These are phyloP conservation scores for Avena eriantha DNA, from an alignment of 176 grass and related monocot genomes.

Conservation along the genomic window DNA sequence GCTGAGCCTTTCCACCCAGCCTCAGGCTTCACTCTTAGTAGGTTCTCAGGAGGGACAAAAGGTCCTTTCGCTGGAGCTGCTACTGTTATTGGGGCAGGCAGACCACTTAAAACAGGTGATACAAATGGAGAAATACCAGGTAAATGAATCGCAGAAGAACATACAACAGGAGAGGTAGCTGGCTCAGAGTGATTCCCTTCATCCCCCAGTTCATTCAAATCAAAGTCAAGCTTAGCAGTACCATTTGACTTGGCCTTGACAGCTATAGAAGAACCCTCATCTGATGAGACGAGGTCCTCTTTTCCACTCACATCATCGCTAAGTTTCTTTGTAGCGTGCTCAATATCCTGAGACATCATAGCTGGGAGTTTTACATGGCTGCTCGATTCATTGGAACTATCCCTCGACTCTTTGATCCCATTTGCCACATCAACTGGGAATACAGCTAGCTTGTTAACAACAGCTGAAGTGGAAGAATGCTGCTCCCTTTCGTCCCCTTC, in stretches of 20 bases:
- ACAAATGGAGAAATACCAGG: conserved; percentile 44
- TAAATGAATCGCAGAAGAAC: conserved; percentile 45
- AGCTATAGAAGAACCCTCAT: conserved; percentile 52
- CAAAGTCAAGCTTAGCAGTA: conserved; percentile 65
- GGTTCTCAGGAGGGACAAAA: conserved; percentile 79
- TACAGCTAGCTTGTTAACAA: conserved; percentile 31
- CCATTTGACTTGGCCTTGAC: conserved; percentile 38
- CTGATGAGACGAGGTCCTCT: conserved; percentile 47
- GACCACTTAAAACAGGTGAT: conserved; percentile 47
- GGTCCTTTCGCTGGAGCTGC: conserved; percentile 80
- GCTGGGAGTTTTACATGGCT: conserved; percentile 30
- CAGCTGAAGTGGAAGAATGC: conserved; percentile 4
- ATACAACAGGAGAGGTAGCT: conserved; percentile 41
- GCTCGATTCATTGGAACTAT: conserved; percentile 55
- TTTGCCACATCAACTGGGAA: conserved; percentile 22
- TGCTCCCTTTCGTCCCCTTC: conserved; percentile 46
- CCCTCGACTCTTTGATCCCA: conserved; percentile 47
- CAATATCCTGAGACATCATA: conserved; percentile 39
- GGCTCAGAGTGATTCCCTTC: conserved; percentile 58
- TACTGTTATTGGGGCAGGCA: conserved; percentile 61
- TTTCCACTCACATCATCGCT: conserved; percentile 30
- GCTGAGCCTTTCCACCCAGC: conserved; percentile 87
- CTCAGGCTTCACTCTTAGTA: conserved; percentile 68
- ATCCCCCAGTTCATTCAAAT: conserved; percentile 71
- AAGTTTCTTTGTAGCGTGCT: conserved; percentile 51